Evolutionary conservation across 2,329 filamentous ascomycete species (phyloP), one percentile per base, ranked within the genome.

Genomic region (Spiromastix sp.): DNA sequence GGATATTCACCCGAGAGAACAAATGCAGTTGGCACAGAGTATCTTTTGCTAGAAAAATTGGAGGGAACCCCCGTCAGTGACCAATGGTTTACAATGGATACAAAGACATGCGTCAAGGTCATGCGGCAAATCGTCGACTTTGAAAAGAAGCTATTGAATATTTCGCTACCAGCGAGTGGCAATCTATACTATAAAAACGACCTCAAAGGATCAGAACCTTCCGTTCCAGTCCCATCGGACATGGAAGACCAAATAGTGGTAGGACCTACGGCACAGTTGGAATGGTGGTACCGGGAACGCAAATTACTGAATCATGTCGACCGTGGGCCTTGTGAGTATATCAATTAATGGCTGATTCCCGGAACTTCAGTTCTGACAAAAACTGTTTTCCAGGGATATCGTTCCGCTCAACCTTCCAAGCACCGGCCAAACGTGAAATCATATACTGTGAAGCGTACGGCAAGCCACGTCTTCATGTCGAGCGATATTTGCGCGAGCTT

Each of bases 21-120:
- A 6, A 58, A 57, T 28, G 20, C 49, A 30, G 54, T 54, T 34
- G 52, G 54, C 3, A 51, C 52, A 13, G 54, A 59, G 42, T 59
- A 51, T 15, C 44, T 60, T 11, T 48, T 59, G 19, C 53, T 58
- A 50, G 56, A 56, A 36, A 45, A 48, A 13, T 22, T 57, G 15
- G 43, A 42, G 15, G 60, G 60, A 11, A 42, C 16, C 6, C 47
- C 50, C 7, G 38, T 60, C n/a, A 54, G 52, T 16, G 48, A 52
- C 19, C 41, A 45, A 16, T 61, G 56, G 58, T 55, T 49, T 28
- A 36, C 42, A 5, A 47, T 50, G 38, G 35, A 47, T 31, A 48
- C 32, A n/a, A 48, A 49, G 37, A 35, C 36, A 4, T 30, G 42
- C 11, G 39, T 45, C 7, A 49, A 47, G 28, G 20, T 49, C 16